Conservation (phyloP, 495 filamentous ascomycete species). For the Apodospora peruviana region DNA sequence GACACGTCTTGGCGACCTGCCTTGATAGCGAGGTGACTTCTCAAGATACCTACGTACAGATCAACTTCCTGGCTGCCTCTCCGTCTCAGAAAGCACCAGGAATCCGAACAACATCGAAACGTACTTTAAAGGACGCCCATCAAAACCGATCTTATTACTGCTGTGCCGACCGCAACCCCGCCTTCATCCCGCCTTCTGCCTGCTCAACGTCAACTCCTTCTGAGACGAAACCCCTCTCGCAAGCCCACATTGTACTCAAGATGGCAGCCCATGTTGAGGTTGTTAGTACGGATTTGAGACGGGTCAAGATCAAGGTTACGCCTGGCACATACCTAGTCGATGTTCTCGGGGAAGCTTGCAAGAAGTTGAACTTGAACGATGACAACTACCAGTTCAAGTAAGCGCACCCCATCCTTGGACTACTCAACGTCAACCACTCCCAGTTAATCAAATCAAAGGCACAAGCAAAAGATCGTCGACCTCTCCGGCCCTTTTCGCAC, state of each 20-base stretch:
- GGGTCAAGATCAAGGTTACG: slow-evolving; percentile 73
- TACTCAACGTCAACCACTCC: not conserved
- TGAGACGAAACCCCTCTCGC: too few species aligned
- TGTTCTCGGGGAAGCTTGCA: slow-evolving; percentile 78
- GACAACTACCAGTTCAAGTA: slow-evolving; percentile 78
- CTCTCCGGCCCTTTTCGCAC: slow-evolving; percentile 80
- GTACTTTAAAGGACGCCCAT: too few species aligned
- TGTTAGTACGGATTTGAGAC: slow-evolving; percentile 66
- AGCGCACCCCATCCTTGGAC: slow-evolving; percentile 15
- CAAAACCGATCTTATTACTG: too few species aligned
- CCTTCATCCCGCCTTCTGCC: not conserved
- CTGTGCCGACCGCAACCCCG: too few species aligned
- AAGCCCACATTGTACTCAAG: too few species aligned
- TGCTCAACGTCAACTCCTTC: not conserved
- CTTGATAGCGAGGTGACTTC: too few species aligned
- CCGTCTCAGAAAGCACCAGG: too few species aligned
- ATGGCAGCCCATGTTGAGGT: slow-evolving; percentile 92
- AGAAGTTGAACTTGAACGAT: slow-evolving; percentile 65
- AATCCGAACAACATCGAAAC: too few species aligned
- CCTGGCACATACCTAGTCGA: slow-evolving; percentile 76
- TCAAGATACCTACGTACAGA: too few species aligned
- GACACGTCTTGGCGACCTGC: too few species aligned
- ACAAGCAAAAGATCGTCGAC: slow-evolving; percentile 79
- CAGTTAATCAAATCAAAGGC: slow-evolving; percentile 35
- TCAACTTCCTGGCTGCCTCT: too few species aligned